Base-by-base conservation (phyloP, 768 basidiomycete species). In the Leucogyrophana mollusca region DNA sequence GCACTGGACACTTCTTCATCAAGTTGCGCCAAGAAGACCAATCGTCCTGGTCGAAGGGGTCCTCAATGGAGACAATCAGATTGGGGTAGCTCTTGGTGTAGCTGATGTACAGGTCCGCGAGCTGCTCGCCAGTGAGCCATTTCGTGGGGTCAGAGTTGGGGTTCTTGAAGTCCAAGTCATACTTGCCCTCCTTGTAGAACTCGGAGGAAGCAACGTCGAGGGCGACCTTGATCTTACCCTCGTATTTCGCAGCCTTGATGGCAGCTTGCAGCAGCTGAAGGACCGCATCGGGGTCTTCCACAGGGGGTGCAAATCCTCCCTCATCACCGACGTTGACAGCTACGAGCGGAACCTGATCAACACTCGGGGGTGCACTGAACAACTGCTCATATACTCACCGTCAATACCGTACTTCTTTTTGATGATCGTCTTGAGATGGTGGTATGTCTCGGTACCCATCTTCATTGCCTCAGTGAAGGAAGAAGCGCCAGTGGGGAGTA, bases 101-200 rank as follows among this genome's bases (percentile, higher is more conserved):
- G 58, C 74, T 61, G 56, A 93, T 67, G 79, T 98, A 99, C 60
- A 94, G 74, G 42, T 94, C 89, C 18, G 93, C 95, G 61, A 99
- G 92, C 74, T 98, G 81, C 42, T 76, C 73, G 54, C 95, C 96
- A 30, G 89, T 76, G 72, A 97, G 87, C 92, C 90, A 96, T 71
- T 98, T 95, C 73, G 83, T 85, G 35, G 90, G 81, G 74, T 99
- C 95, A 42, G 94, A 96, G 78, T 99, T 96, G 69, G 95, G 90
- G 83, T 97, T 97, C 82, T 99, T 94, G 81, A 93, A 94, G 78
- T 97, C 94, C 52, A 98, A 73, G 64, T 98, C 95, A 71, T 99
- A 99, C 76, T 97, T 97, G 59, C 94, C 95, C 4, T 97, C 94
- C 83, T 96, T 98, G 86, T 92, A 99, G 80, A 99, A 99, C 71